Base-by-base conservation (phyloP, 2,329 filamentous ascomycete genomes). In the Cladorrhinum sp. region DNA sequence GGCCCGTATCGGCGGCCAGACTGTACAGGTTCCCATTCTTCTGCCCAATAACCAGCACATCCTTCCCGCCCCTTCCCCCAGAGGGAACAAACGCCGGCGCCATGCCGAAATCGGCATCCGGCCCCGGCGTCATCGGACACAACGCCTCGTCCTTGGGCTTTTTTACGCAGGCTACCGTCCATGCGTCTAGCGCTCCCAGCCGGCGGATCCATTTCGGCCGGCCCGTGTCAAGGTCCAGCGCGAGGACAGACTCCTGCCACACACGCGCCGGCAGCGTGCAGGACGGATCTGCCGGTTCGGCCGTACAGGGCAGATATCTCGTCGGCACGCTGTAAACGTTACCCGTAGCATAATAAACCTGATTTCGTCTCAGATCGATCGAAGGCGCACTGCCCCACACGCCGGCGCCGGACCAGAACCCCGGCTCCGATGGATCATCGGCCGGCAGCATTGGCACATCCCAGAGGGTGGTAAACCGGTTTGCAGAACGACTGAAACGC, bases 321-420 rank as follows among this genome's bases (percentile, higher is more conserved):
- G 60, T 39, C 0, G 73, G 70, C 6, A 67, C 52, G 1, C 59
- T 55, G 60, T 74, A 74, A 1, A 67, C 24, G 63, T 74, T 73
- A 18, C 73, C 72, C 3, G 70, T 73, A 18, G 62, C 72, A 55
- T 72, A 62, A 57, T 70, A 72, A 8, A 74, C 67, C 33, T 70
- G 68, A 28, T 59, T 58, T 8, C 70, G 65, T 5, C 3, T 50
- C 0, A 55, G 14, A 56, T 74, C 72, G 57, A 74, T 72, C 20
- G 71, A 57, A 1, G 73, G 73, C 56, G 72, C 69, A 42, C 64
- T 67, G 18, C 73, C 72, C 73, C 72, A 74, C 8, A 73, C 51
- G 8, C 57, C 66, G 23, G 62, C 65, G 24, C 73, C 72, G 8
- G 70, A 60, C n/a, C n/a, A n/a, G n/a, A n/a, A n/a, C n/a, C n/a